Evolutionary conservation across 345 rosid genomes (phyloP).

Genomic region (Lumnitzera littorea): DNA sequence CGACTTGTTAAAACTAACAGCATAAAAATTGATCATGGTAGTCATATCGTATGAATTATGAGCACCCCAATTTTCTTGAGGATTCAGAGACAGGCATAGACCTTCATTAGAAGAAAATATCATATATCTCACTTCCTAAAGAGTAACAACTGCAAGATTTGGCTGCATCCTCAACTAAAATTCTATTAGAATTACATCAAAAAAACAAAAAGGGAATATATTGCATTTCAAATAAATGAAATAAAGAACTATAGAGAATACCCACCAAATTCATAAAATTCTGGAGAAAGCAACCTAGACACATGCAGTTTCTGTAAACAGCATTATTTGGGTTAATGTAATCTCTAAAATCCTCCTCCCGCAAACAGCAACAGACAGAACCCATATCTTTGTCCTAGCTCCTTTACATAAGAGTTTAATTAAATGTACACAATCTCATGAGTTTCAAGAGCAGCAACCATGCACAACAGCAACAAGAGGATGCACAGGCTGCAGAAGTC

Average conservation of each 20-base stretch:
- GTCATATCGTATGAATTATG: no score
- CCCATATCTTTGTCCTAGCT: conserved; percentile 58
- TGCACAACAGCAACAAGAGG: conserved; percentile 29
- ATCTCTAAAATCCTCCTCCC: conserved; percentile 55
- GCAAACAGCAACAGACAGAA: conserved; percentile 80
- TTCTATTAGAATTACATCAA: no score
- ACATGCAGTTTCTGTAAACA: conserved; percentile 72
- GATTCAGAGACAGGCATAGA: no score
- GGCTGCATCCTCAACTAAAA: no score
- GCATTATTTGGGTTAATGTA: conserved; percentile 69
- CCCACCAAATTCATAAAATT: conserved; percentile 63
- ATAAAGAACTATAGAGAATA: conserved; percentile 5
- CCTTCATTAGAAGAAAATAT: no score
- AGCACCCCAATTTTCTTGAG: no score
- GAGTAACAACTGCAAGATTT: no score
- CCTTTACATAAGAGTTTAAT: conserved; percentile 16
- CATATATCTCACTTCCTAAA: no score
- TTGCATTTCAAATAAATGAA: conserved; percentile 1
- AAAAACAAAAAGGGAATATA: no score
- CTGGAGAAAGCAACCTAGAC: conserved; percentile 70
- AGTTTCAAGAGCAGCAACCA: neutral
- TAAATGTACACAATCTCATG: conserved; percentile 1
- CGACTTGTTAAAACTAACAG: no score
- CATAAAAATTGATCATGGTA: no score
- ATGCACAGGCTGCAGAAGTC: conserved; percentile 52